Evolutionary conservation across 805 yeast genomes (phyloP).

Genomic region (Pichia pseudocactophila): DNA sequence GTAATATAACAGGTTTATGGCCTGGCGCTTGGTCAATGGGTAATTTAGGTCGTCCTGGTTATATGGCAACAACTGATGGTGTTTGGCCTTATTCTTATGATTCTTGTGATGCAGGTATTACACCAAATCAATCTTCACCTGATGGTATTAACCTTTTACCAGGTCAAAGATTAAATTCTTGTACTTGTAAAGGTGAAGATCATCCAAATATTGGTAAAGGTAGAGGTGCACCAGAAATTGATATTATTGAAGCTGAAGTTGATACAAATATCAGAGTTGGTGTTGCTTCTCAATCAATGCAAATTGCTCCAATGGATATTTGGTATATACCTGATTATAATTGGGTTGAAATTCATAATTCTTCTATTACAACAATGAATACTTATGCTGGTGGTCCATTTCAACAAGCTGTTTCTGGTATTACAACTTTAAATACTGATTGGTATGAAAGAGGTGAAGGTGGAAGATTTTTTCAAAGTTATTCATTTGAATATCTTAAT

Average conservation of each 20-base stretch:
- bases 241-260: slow-evolving; percentile 78
- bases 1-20: slow-evolving; percentile 80
- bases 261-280: slow-evolving; percentile 45
- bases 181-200: slow-evolving; percentile 75
- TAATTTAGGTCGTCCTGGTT: slow-evolving; percentile 88
- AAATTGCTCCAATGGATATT: slow-evolving; percentile 87
- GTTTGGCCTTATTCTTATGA: slow-evolving; percentile 92
- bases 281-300: slow-evolving; percentile 85
- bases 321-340: slow-evolving; percentile 91
- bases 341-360: slow-evolving; percentile 64
- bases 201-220: slow-evolving; percentile 87
- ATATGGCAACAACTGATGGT: slow-evolving; percentile 78
- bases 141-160: slow-evolving; percentile 85
- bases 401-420: slow-evolving; percentile 87
- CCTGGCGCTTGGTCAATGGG: slow-evolving; percentile 97
- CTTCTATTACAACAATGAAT: slow-evolving; percentile 68
- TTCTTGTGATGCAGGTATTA: slow-evolving; percentile 86
- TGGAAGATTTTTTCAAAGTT: slow-evolving; percentile 52
- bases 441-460: slow-evolving; percentile 71
- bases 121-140: slow-evolving; percentile 83
- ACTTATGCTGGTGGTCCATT: slow-evolving; percentile 86
- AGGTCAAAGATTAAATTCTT: slow-evolving; percentile 69
- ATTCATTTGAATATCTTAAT: slow-evolving; percentile 69
- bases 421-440: slow-evolving; percentile 63
- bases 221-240: slow-evolving; percentile 95